Percentiles rank a stretch among this genome's conserved stretches.
These are phyloP conservation scores for Scedosporium aurantiacum DNA, from an alignment of 2,329 filamentous ascomycete species.

Conservation along the genomic window DNA sequence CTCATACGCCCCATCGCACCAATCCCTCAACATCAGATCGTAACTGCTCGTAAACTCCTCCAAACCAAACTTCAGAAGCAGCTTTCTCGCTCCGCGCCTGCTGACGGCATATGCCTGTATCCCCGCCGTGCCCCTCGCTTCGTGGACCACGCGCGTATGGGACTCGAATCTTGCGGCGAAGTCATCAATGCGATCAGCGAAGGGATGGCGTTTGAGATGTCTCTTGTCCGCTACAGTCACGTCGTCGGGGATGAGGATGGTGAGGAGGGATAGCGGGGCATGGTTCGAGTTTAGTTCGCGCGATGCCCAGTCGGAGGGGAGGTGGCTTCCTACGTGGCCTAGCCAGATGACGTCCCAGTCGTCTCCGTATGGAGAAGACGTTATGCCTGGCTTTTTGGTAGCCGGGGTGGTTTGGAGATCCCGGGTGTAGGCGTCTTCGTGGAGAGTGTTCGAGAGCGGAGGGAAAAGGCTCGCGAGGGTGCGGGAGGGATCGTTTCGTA, in stretches of 20 bases:
- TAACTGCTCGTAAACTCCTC: constrained; percentile 26
- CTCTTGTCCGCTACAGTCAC: constrained; percentile 21
- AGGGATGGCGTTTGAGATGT: constrained; percentile 20
- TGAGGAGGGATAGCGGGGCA: not conserved
- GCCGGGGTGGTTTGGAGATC: not conserved
- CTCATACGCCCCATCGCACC: constrained; percentile 26
- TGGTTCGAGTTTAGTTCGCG: constrained; percentile 5
- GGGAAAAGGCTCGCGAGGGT: constrained; percentile 15
- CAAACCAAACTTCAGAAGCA: constrained; percentile 32
- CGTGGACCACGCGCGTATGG: constrained; percentile 33
- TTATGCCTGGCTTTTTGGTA: not conserved
- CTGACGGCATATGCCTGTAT: constrained; percentile 27
- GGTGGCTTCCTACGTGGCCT: constrained; percentile 33
- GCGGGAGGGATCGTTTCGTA: constrained; percentile 7
- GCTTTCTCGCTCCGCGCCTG: constrained; percentile 28
- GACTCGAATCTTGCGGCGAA: constrained; percentile 21
- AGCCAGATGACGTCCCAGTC: constrained; percentile 42
- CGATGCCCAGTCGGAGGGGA: constrained; percentile 12
- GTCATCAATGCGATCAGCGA: constrained; percentile 17
- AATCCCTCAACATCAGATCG: constrained; percentile 34
- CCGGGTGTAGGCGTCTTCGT: constrained; percentile 1
- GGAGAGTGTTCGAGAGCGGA: not conserved
- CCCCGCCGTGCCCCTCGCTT: constrained; percentile 28
- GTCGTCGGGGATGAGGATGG: constrained; percentile 18
- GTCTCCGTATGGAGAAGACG: constrained; percentile 34